Evolutionary conservation across 495 filamentous ascomycete species (phyloP).

Genomic region (Cladorrhinum samala): DNA sequence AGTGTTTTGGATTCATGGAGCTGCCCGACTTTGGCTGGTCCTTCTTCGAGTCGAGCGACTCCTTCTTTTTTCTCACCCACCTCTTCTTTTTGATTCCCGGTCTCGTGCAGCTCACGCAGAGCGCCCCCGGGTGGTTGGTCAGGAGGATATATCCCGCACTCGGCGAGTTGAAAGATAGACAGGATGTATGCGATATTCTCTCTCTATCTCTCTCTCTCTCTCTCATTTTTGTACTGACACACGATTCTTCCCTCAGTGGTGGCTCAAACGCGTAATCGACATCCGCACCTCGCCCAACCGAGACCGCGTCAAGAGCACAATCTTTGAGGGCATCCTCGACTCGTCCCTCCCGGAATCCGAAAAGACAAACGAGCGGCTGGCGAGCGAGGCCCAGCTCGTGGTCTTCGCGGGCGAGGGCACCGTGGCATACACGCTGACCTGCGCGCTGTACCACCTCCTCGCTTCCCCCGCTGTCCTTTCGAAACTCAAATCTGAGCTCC

Average conservation of each 20-base stretch:
- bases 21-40: not conserved
- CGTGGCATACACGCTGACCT: not conserved
- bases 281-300: conserved; percentile 1
- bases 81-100: not conserved
- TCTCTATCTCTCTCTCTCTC: no score
- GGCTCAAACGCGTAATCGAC: not conserved
- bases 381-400: conserved; percentile 6
- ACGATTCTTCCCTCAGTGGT: not conserved
- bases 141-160: not conserved
- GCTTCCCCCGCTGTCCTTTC: not conserved
- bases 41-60: conserved; percentile 4
- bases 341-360: conserved; percentile 4
- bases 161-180: not conserved
- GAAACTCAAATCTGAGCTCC: not conserved
- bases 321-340: conserved; percentile 9
- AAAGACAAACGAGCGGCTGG: not conserved
- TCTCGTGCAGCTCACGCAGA: not conserved
- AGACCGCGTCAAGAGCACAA: conserved; percentile 2
- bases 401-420: not conserved
- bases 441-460: not conserved
- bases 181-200: not conserved
- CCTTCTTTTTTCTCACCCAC: conserved; percentile 5
- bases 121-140: not conserved
- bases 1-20: conserved; percentile 6
- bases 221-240: not conserved